These are phyloP conservation scores for Hypoxylon sp. DNA, from an alignment of 2,329 filamentous ascomycete species.

Conservation along the genomic window DNA sequence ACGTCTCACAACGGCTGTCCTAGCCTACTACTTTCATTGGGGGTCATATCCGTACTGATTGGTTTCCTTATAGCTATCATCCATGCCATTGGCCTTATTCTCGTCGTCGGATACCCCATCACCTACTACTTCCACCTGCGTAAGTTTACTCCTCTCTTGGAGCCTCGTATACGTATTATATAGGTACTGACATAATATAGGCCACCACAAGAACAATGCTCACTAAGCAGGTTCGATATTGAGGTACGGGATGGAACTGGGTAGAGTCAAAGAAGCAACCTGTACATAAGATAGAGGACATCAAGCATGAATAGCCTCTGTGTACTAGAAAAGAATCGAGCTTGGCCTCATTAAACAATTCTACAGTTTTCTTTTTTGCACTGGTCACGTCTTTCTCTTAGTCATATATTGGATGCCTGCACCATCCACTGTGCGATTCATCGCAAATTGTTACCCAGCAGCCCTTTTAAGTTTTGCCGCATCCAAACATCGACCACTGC, in stretches of 20 bases:
- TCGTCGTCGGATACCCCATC: slow-evolving; percentile 91
- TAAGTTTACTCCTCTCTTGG: slow-evolving; percentile 66
- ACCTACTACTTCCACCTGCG: slow-evolving; percentile 99
- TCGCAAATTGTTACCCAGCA: neutral
- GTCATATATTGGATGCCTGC: too few species aligned
- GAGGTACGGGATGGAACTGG: slow-evolving; percentile 35
- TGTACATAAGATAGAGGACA: slow-evolving; percentile 51
- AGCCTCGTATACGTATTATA: neutral
- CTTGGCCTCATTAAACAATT: slow-evolving; percentile 30
- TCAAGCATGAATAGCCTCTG: slow-evolving; percentile 41
- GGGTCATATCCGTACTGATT: slow-evolving; percentile 43
- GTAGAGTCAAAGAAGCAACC: slow-evolving; percentile 26
- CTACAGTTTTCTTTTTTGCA: slow-evolving; percentile 23
- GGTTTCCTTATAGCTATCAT: slow-evolving; percentile 76
- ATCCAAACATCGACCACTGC: neutral
- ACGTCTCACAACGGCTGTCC: slow-evolving; percentile 61
- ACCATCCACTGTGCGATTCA: neutral
- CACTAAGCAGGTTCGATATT: slow-evolving; percentile 72
- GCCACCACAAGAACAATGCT: slow-evolving; percentile 99
- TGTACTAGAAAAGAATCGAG: slow-evolving; percentile 51
- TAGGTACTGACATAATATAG: slow-evolving; percentile 64
- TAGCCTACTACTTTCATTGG: neutral
- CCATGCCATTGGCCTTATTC: slow-evolving; percentile 83
- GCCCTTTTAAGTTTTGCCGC: neutral
- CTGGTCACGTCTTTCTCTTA: neutral